Base-by-base conservation (phyloP, 208 protist genomes). In the Borovskyia barvae region DNA sequence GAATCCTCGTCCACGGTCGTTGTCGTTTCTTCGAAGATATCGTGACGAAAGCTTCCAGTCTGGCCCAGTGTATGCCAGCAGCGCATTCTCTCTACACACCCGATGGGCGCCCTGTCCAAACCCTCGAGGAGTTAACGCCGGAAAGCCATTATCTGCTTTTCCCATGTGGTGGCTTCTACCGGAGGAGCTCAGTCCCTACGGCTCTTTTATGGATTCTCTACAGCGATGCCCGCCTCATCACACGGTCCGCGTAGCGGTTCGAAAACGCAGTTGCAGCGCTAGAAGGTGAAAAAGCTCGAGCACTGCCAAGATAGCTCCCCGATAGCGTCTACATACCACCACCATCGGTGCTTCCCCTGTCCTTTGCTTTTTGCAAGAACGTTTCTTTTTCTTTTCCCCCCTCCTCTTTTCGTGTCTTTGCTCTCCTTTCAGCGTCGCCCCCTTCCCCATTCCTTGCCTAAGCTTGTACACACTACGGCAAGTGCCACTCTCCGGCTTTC, bases 131-230 rank as follows among this genome's bases (percentile, higher is more conserved):
- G 9, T 43, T 73, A 19, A 17, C 32, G 9, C 30, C 46, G 30
- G 56, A 73, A 42, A 19, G 41, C 14, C 66, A 73, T 37, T 73
- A 73, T 35, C 46, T 73, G 5, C 26, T 65, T 14, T 63, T 66
- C 19, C 66, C 66, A 20, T 56, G 24, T 19, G 51, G 53, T 11
- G 56, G 66, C 3, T 54, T 60, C 25, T 73, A 73, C 26, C 66
- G 66, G 5, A 26, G 28, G 14, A 22, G 56, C 3, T n/a, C 50
- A 2, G 58, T 73, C 11, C 66, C 66, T 0, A 67, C 50, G 2
- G 56, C 53, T 8, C 66, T 73, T n/a, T 29, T 73, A 25, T 62
- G 66, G 53, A 9, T 62, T 20, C 53, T 73, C 5, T 63, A 66
- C 40, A 56, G 2, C 4, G 51, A 56, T 7, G 66, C 66, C 3